Conservation (phyloP, 176 grass and related monocot genomes). For the Typha latifolia region DNA sequence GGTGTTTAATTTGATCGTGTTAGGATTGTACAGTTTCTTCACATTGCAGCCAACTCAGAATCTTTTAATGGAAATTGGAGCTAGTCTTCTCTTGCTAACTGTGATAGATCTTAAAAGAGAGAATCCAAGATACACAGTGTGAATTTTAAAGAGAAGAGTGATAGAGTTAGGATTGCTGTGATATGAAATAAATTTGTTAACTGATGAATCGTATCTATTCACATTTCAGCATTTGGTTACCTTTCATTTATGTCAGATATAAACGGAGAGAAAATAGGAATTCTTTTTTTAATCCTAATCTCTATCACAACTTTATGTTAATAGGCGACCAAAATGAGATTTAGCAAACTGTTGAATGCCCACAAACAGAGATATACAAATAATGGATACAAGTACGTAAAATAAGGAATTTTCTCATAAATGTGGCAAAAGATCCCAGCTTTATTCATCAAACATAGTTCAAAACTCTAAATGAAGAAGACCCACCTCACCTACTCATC, state of each 20-base stretch:
- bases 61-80: not conserved
- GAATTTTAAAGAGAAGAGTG: not conserved
- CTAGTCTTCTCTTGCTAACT: not conserved
- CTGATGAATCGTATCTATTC: too few relatives aligned
- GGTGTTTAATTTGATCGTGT: not conserved
- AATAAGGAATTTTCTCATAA: too few relatives aligned
- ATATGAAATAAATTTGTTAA: too few relatives aligned
- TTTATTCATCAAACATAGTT: constrained; percentile 5
- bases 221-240: too few relatives aligned
- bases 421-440: not conserved
- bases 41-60: not conserved
- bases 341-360: too few relatives aligned
- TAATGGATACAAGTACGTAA: too few relatives aligned
- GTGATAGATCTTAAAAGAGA: not conserved
- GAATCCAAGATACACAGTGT: not conserved
- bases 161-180: too few relatives aligned
- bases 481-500: constrained; percentile 43
- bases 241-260: too few relatives aligned
- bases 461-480: not conserved
- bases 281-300: not conserved
- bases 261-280: too few relatives aligned
- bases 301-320: not conserved
- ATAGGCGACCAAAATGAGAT: not conserved
- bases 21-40: constrained; percentile 2
- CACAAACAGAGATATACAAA: too few relatives aligned